Conservation (phyloP, 352 stramenopile genomes). For the Pythium coloratum region DNA sequence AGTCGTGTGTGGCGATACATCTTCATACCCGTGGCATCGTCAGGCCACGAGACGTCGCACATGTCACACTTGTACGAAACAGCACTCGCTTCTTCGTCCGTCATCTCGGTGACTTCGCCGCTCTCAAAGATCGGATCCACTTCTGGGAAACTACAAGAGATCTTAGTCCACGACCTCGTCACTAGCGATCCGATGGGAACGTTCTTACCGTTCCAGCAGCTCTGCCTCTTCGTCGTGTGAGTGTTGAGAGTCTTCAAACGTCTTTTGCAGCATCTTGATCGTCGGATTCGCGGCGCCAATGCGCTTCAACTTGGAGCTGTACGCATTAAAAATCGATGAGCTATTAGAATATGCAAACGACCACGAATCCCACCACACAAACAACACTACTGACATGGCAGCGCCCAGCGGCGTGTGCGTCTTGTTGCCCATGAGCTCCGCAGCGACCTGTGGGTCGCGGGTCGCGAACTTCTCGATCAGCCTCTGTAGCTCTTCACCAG, state of each 20-base stretch:
- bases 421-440: slow-evolving; percentile 67
- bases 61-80: slow-evolving; percentile 58
- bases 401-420: slow-evolving; percentile 48
- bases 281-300: slow-evolving; percentile 65
- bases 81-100: slow-evolving; percentile 23
- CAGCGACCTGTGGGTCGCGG: slow-evolving; percentile 55
- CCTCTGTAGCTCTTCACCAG: slow-evolving; percentile 51
- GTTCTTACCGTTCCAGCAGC: slow-evolving; percentile 39
- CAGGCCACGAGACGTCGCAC: slow-evolving; percentile 83
- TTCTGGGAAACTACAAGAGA: slow-evolving; percentile 42
- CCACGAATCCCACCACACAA: neutral
- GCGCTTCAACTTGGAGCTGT: slow-evolving; percentile 65
- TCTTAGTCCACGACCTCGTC: neutral
- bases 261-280: slow-evolving; percentile 72
- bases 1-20: slow-evolving; percentile 60
- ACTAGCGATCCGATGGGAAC: neutral
- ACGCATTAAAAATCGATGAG: slow-evolving; percentile 1
- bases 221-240: slow-evolving; percentile 44
- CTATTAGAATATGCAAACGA: no score
- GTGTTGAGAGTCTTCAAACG: slow-evolving; percentile 59
- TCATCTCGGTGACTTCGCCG: slow-evolving; percentile 54
- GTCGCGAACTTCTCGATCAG: slow-evolving; percentile 69
- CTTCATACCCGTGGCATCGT: slow-evolving; percentile 44
- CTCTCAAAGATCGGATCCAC: slow-evolving; percentile 75
- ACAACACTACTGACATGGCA: slow-evolving; percentile 42